Evolutionary conservation across 179 eudicot species (phyloP).

Genomic region (Carnegiea gigantea): DNA sequence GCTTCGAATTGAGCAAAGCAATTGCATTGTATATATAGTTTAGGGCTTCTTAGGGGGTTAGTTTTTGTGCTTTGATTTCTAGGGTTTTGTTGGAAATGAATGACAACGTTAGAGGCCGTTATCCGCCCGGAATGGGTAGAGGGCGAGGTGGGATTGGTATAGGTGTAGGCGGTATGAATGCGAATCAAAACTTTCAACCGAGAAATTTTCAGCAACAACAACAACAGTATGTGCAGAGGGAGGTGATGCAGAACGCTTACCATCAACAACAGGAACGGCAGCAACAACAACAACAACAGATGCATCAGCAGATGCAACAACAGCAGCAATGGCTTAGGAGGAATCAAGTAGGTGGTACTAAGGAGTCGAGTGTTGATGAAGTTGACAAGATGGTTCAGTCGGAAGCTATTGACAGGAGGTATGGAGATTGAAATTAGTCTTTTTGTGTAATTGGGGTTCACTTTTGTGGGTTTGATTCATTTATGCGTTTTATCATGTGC

Average conservation of each 20-base stretch:
- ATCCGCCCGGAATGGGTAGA: constrained; percentile 17
- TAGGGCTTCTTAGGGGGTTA: background rate
- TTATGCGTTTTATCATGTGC: background rate
- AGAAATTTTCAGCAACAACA: constrained; percentile 11
- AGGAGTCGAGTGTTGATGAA: constrained; percentile 48
- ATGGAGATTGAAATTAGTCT: background rate
- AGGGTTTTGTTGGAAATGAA: constrained; percentile 15
- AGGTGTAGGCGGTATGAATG: background rate
- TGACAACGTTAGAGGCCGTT: constrained; percentile 17
- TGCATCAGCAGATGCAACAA: constrained; percentile 12
- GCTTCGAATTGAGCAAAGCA: constrained; percentile 2
- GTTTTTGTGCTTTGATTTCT: background rate
- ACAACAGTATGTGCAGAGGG: constrained; percentile 12
- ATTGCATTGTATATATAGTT: constrained; percentile 5
- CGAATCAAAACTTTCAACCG: background rate
- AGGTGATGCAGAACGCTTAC: background rate
- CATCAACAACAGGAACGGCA: background rate
- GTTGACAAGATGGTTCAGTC: constrained; percentile 86
- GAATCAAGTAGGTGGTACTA: constrained; percentile 36
- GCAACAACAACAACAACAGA: background rate
- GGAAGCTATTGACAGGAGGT: constrained; percentile 74
- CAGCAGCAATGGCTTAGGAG: constrained; percentile 62
- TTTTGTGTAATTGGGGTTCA: background rate
- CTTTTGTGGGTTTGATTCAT: background rate
- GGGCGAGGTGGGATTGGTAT: constrained; percentile 8